Percentiles rank a stretch among this genome's conserved stretches.
Evolutionary conservation across 2,329 filamentous ascomycete species (phyloP).

Genomic region (Penicillium sp.): DNA sequence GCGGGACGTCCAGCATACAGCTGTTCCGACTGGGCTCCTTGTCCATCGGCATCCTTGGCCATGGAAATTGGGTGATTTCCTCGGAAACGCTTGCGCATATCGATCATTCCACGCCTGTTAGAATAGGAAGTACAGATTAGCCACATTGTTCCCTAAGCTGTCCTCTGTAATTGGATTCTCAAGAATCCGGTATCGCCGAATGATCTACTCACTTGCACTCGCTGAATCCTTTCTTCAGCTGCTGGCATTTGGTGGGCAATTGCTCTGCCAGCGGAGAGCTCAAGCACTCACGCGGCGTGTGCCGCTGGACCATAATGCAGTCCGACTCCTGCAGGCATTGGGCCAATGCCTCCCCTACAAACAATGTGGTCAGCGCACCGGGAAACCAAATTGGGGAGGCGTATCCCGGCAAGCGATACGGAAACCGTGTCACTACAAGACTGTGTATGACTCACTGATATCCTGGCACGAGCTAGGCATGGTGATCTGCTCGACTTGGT

Average conservation of each 20-base stretch:
- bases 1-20: conserved; percentile 77
- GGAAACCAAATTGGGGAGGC: not conserved
- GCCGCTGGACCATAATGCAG: conserved; percentile 89
- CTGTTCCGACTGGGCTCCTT: conserved; percentile 57
- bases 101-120: conserved; percentile 75
- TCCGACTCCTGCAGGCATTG: conserved; percentile 95
- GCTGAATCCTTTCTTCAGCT: conserved; percentile 87
- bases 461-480: conserved; percentile 98
- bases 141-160: not conserved
- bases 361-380: conserved; percentile 18
- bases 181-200: not conserved
- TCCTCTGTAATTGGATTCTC: not conserved
- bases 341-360: conserved; percentile 81
- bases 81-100: conserved; percentile 98
- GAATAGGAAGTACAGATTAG: conserved; percentile 5
- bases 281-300: conserved; percentile 85
- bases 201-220: conserved; percentile 70
- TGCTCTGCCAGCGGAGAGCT: conserved; percentile 77
- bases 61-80: conserved; percentile 84
- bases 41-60: conserved; percentile 60
- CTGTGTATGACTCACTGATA: conserved; percentile 67
- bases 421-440: not conserved
- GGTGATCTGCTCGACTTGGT: conserved; percentile 27
- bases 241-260: conserved; percentile 84
- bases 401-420: not conserved